phyloP scores from a whole-genome alignment of 805 yeast species.

The Clavispora phyllophila region DNA sequence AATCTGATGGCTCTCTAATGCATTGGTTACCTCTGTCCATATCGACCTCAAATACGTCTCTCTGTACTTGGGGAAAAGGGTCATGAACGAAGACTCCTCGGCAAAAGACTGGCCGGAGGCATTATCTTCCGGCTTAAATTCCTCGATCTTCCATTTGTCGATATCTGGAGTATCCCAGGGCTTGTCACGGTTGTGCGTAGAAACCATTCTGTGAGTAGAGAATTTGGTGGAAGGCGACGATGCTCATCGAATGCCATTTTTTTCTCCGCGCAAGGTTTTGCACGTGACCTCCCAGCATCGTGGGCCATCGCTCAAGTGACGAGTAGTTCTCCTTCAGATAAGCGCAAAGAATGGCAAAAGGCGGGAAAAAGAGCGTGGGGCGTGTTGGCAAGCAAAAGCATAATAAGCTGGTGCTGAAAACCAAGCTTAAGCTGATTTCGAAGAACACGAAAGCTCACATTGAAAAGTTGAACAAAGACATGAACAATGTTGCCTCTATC shows the following conservation, averaged over 20 bases:
- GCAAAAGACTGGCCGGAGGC: conserved; percentile 81
- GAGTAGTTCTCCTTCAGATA: background rate
- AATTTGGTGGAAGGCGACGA: background rate
- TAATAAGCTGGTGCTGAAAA: conserved; percentile 2
- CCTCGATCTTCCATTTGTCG: conserved; percentile 88
- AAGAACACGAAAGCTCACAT: conserved; percentile 30
- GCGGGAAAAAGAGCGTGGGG: background rate
- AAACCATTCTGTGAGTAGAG: conserved; percentile 54
- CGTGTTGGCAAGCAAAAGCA: background rate
- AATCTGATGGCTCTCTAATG: conserved; percentile 67
- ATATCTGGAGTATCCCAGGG: conserved; percentile 98
- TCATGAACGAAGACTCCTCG: conserved; percentile 95
- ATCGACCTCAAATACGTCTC: conserved; percentile 82
- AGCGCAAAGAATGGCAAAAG: background rate
- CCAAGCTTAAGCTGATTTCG: conserved; percentile 15
- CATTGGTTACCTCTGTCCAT: conserved; percentile 90
- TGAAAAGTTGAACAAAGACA: conserved; percentile 30
- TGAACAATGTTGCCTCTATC: conserved; percentile 16
- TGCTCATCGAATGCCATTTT: conserved; percentile 3
- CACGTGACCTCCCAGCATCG: background rate
- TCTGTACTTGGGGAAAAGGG: conserved; percentile 93
- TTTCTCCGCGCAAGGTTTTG: background rate
- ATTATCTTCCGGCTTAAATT: conserved; percentile 86
- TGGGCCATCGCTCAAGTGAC: background rate
- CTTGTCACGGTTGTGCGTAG: conserved; percentile 89